phyloP scores from a whole-genome alignment of 495 filamentous ascomycete species.

The Daldinia vernicosa region DNA sequence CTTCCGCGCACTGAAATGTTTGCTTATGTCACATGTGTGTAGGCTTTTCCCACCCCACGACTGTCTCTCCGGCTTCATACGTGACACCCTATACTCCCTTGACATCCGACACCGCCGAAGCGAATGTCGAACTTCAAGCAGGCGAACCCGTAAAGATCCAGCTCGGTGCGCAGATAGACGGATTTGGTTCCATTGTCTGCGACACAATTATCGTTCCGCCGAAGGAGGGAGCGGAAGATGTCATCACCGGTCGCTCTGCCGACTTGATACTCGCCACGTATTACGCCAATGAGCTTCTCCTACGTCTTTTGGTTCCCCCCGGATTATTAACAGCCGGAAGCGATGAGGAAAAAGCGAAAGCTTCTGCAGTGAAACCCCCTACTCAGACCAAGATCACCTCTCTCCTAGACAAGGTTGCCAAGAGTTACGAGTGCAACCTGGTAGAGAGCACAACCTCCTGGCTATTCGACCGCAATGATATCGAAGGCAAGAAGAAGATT shows the following conservation, averaged over 20 bases:
- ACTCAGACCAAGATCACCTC: constrained; percentile 85
- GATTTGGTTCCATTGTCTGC: constrained; percentile 95
- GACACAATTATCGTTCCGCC: constrained; percentile 81
- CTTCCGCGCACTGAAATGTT: constrained; percentile 6
- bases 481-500: constrained; percentile 98
- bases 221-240: constrained; percentile 64
- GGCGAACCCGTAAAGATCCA: constrained; percentile 94
- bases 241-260: constrained; percentile 75
- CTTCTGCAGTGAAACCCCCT: constrained; percentile 78
- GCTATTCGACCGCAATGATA: constrained; percentile 95
- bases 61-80: constrained; percentile 91
- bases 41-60: constrained; percentile 94
- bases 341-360: constrained; percentile 95
- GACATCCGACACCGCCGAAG: constrained; percentile 83
- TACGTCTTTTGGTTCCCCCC: constrained; percentile 88
- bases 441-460: constrained; percentile 98
- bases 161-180: constrained; percentile 96
- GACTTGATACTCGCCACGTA: constrained; percentile 90
- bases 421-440: constrained; percentile 88
- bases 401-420: constrained; percentile 89
- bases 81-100: constrained; percentile 97
- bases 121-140: constrained; percentile 76
- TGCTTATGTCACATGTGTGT: constrained; percentile 34
- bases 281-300: constrained; percentile 93
- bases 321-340: constrained; percentile 83